A percentile compares a stretch with the other conserved stretches of the same genome.
Evolutionary conservation across 768 basidiomycete genomes (phyloP).

Genomic region (Leccinum aurantiacum): DNA sequence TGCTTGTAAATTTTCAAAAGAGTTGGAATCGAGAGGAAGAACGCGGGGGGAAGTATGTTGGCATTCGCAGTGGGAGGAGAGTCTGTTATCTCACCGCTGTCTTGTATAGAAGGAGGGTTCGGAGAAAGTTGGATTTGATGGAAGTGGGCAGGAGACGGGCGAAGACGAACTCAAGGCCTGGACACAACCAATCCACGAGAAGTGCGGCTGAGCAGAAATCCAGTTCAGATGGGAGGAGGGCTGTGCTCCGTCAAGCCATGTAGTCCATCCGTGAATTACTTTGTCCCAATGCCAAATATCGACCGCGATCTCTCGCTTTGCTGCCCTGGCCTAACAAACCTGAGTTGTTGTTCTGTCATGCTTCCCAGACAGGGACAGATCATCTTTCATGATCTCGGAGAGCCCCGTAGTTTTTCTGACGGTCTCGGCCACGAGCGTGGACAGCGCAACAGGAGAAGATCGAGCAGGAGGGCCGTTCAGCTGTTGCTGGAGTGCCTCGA

Average conservation of each 20-base stretch:
- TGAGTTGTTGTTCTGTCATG: constrained; percentile 65
- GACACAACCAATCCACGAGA: constrained; percentile 48
- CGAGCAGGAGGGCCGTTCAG: constrained; percentile 31
- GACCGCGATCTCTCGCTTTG: constrained; percentile 56
- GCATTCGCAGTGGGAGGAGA: neutral
- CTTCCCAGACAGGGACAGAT: constrained; percentile 64
- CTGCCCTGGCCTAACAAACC: constrained; percentile 48
- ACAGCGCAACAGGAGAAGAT: constrained; percentile 34
- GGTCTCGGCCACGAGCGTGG: constrained; percentile 47
- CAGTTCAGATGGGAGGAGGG: constrained; percentile 10
- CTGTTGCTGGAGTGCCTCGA: constrained; percentile 44
- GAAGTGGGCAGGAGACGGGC: constrained; percentile 37
- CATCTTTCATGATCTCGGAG: constrained; percentile 64
- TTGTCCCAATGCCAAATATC: constrained; percentile 45
- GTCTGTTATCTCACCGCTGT: neutral
- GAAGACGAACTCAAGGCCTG: constrained; percentile 45
- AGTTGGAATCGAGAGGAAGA: constrained; percentile 57
- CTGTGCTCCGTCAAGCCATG: constrained; percentile 19
- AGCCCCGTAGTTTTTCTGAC: constrained; percentile 50
- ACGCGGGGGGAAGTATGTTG: constrained; percentile 62
- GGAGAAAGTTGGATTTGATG: constrained; percentile 21
- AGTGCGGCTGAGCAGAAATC: constrained; percentile 17
- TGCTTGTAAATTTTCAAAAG: constrained; percentile 64
- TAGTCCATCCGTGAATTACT: constrained; percentile 23
- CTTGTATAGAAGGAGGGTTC: neutral